These are phyloP conservation scores for Ceratobasidium sp. DNA, from an alignment of 1,284 basidiomycete genomes.

Conservation along the genomic window DNA sequence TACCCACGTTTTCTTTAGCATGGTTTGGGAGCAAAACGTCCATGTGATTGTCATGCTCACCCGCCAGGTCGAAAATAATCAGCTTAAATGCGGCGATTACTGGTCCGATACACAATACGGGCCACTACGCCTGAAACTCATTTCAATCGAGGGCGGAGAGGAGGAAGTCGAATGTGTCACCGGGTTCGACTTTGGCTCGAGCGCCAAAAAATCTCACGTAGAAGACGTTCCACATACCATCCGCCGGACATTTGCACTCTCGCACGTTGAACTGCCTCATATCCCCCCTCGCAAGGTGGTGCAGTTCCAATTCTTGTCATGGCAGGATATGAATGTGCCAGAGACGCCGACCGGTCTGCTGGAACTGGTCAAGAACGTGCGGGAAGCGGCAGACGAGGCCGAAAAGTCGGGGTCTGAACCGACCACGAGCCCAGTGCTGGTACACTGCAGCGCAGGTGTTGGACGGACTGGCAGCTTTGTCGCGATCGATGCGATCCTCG, in stretches of 20 bases:
- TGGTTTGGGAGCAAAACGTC: constrained; percentile 85
- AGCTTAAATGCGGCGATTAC: constrained; percentile 92
- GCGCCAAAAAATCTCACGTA: constrained; percentile 12
- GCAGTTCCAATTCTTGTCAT: constrained; percentile 90
- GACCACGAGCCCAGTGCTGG: constrained; percentile 69
- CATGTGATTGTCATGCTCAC: constrained; percentile 91
- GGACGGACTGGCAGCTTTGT: constrained; percentile 94
- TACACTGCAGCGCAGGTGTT: constrained; percentile 92
- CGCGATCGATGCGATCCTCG: constrained; percentile 86
- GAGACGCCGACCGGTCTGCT: constrained; percentile 81
- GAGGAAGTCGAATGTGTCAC: constrained; percentile 57
- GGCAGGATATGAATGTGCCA: constrained; percentile 96
- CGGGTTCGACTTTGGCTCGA: constrained; percentile 58
- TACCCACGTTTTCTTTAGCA: constrained; percentile 59
- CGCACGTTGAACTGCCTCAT: constrained; percentile 70
- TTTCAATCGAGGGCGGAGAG: constrained; percentile 73
- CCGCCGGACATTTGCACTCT: constrained; percentile 78
- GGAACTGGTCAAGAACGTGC: constrained; percentile 73
- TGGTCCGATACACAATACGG: constrained; percentile 85
- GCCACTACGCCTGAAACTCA: constrained; percentile 71
- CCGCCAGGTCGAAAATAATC: constrained; percentile 88
- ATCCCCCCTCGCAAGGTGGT: constrained; percentile 66
- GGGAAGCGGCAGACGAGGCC: constrained; percentile 68
- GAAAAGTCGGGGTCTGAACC: constrained; percentile 58
- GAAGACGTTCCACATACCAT: constrained; percentile 59